These are phyloP conservation scores for Nitzschia sp. DNA, from an alignment of 108 stramenopile genomes.

Conservation along the genomic window DNA sequence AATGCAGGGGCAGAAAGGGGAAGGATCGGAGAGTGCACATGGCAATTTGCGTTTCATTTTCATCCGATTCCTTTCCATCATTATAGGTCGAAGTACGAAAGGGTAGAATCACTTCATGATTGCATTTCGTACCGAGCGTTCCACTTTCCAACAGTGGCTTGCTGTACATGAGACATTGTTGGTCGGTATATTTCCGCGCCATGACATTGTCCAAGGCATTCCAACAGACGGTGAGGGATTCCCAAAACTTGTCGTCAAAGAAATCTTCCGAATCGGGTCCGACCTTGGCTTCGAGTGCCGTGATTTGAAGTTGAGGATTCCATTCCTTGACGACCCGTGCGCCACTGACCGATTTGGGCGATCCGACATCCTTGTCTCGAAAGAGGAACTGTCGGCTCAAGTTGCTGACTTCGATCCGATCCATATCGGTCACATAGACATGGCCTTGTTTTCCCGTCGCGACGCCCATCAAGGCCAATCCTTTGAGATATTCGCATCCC, in stretches of 20 bases:
- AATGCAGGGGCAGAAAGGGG: background rate
- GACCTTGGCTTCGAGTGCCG: slow-evolving; percentile 26
- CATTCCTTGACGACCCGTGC: slow-evolving; percentile 86
- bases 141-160: background rate
- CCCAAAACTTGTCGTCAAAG: slow-evolving; percentile 5
- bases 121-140: slow-evolving; percentile 1
- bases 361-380: slow-evolving; percentile 91
- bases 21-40: slow-evolving; percentile 1
- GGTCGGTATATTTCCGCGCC: slow-evolving; percentile 6
- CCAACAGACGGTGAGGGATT: background rate
- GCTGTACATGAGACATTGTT: background rate
- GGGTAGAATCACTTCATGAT: slow-evolving; percentile 4
- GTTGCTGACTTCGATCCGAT: slow-evolving; percentile 97
- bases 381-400: slow-evolving; percentile 97
- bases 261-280: slow-evolving; percentile 5
- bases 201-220: slow-evolving; percentile 96
- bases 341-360: slow-evolving; percentile 91
- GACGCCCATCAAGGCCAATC: slow-evolving; percentile 98
- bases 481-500: slow-evolving; percentile 99
- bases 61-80: slow-evolving; percentile 6
- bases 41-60: slow-evolving; percentile 3
- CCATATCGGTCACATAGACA: slow-evolving; percentile 98
- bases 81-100: background rate
- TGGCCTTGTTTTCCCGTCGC: slow-evolving; percentile 81
- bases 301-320: slow-evolving; percentile 88